Percentiles rank a stretch among this genome's conserved stretches.
These are phyloP conservation scores for Nemania sp. DNA, from an alignment of 2,329 filamentous ascomycete species.

Conservation along the genomic window DNA sequence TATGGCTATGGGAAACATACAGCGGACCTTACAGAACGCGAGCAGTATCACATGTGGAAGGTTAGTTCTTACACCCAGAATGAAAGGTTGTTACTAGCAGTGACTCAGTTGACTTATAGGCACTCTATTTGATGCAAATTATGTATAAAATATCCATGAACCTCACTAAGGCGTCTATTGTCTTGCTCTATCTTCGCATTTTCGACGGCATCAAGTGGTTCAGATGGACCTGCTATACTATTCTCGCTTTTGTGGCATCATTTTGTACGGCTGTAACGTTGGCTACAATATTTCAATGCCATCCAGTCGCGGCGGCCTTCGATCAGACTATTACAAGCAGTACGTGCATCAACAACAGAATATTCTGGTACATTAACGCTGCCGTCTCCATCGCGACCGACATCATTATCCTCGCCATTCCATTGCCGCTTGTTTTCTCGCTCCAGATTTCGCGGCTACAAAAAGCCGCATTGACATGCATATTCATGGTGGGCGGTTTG, in stretches of 20 bases:
- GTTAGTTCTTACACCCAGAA: constrained; percentile 28
- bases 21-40: constrained; percentile 32
- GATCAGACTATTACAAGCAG: constrained; percentile 44
- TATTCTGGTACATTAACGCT: constrained; percentile 58
- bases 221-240: constrained; percentile 43
- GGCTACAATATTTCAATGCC: constrained; percentile 52
- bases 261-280: constrained; percentile 49
- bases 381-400: constrained; percentile 58
- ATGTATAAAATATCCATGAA: constrained; percentile 53
- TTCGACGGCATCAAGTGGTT: constrained; percentile 51
- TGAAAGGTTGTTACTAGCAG: neutral
- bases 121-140: constrained; percentile 51
- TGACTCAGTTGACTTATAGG: constrained; percentile 36
- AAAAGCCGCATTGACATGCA: constrained; percentile 54
- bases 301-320: constrained; percentile 48
- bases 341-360: constrained; percentile 53
- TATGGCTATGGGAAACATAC: constrained; percentile 50
- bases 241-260: constrained; percentile 43
- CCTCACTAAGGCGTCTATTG: constrained; percentile 51
- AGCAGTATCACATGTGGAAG: constrained; percentile 46
- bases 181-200: constrained; percentile 52
- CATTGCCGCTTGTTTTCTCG: constrained; percentile 56
- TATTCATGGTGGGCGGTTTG: constrained; percentile 59
- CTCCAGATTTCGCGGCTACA: constrained; percentile 55
- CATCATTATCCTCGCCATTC: constrained; percentile 55